phyloP scores from a whole-genome alignment of 305 asterid species.

The Fraxinus sp. region DNA sequence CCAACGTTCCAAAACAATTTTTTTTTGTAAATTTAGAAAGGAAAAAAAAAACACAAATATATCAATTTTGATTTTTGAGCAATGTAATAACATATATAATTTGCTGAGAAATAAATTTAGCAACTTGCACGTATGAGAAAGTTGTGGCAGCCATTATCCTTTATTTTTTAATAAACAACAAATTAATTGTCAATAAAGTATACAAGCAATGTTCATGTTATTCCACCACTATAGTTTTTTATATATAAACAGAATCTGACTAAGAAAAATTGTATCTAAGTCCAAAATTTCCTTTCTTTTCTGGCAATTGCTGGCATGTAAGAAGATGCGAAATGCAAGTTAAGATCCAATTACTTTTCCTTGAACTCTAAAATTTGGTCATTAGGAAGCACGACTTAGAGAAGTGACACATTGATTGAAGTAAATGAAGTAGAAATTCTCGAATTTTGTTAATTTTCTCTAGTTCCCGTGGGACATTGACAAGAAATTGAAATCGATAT shows the following conservation, averaged over 20 bases:
- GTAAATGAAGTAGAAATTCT: neutral
- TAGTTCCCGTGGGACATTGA: neutral
- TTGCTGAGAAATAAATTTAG: neutral
- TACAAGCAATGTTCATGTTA: conserved; percentile 15
- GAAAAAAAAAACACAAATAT: neutral
- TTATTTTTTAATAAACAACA: neutral
- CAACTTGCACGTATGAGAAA: neutral
- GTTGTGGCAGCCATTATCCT: conserved; percentile 31
- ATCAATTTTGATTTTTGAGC: neutral
- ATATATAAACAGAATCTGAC: neutral
- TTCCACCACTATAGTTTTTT: conserved; percentile 23
- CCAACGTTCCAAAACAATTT: neutral
- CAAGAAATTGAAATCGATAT: neutral
- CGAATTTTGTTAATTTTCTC: neutral
- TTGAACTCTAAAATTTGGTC: neutral
- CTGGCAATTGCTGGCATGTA: neutral
- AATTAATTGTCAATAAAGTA: conserved; percentile 24
- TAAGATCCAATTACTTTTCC: neutral
- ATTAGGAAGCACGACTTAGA: too few relatives aligned
- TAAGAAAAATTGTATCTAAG: neutral
- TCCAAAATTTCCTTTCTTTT: neutral
- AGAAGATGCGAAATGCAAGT: neutral
- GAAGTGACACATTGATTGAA: neutral
- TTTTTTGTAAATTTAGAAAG: neutral
- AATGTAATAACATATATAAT: neutral